Evolutionary conservation across 345 rosid species (phyloP).

Genomic region (Murraya paniculata): DNA sequence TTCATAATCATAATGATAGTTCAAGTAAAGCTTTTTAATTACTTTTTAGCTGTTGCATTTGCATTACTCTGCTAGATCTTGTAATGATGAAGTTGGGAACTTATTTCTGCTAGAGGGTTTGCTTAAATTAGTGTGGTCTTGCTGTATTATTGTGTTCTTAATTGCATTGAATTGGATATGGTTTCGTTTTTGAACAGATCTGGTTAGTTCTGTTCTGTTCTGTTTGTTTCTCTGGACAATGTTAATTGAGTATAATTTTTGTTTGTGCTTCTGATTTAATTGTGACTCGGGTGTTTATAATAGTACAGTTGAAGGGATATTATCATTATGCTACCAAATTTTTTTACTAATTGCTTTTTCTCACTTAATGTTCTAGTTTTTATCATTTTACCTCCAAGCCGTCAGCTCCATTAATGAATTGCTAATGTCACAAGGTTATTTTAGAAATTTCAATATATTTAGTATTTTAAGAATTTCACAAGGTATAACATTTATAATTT

Average conservation of each 20-base stretch:
- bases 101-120: background rate
- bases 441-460: too few species aligned
- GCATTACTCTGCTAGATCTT: background rate
- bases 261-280: too few species aligned
- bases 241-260: background rate
- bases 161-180: background rate
- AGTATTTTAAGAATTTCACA: too few species aligned
- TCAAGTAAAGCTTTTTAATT: background rate
- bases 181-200: background rate
- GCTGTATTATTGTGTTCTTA: background rate
- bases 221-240: background rate
- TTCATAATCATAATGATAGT: background rate
- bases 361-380: too few species aligned
- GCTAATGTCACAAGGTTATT: too few species aligned
- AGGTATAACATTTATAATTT: too few species aligned
- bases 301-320: too few species aligned
- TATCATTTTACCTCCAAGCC: too few species aligned
- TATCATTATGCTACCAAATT: too few species aligned
- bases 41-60: background rate
- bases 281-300: too few species aligned
- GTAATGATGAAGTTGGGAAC: background rate
- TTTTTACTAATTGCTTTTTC: too few species aligned
- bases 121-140: background rate
- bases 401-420: too few species aligned
- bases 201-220: background rate